These are phyloP conservation scores for Xenoacremonium recifei DNA, from an alignment of 2,329 filamentous ascomycete species.

Conservation along the genomic window DNA sequence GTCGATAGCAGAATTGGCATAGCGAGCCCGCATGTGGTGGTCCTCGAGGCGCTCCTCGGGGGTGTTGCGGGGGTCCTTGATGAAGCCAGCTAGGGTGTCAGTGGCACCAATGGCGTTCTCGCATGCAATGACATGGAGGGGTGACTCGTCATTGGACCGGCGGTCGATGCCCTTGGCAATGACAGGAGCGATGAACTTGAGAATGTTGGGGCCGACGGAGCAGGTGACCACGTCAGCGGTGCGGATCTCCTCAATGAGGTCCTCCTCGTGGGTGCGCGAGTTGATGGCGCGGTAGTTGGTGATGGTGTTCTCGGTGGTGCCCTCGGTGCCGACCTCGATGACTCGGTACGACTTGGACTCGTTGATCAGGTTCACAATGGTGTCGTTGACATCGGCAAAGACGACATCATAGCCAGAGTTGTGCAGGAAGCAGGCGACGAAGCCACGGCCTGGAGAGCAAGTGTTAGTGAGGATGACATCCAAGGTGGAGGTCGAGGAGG, in stretches of 20 bases:
- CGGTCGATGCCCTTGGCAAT: conserved; percentile 91
- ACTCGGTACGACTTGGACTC: conserved; percentile 77
- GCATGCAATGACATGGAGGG: conserved; percentile 91
- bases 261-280: conserved; percentile 79
- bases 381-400: conserved; percentile 91
- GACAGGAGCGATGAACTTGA: conserved; percentile 93
- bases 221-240: conserved; percentile 92
- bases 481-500: too few species aligned
- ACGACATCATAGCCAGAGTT: conserved; percentile 94
- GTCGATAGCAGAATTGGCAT: conserved; percentile 98
- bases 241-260: conserved; percentile 81
- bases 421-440: conserved; percentile 89
- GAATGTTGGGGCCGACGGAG: conserved; percentile 92
- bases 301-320: conserved; percentile 78
- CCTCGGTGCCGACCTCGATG: conserved; percentile 85
- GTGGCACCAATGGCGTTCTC: conserved; percentile 98
- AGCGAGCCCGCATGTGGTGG: conserved; percentile 74
- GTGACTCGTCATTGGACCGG: conserved; percentile 61
- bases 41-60: conserved; percentile 63
- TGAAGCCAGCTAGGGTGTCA: conserved; percentile 78
- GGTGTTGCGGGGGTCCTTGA: conserved; percentile 73
- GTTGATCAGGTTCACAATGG: conserved; percentile 78
- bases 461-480: too few species aligned
- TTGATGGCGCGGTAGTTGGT: conserved; percentile 97
- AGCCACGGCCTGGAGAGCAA: conserved; percentile 60